These are phyloP conservation scores for Plasmodium ovale DNA, from an alignment of 169 alveolate genomes.

Conservation along the genomic window DNA sequence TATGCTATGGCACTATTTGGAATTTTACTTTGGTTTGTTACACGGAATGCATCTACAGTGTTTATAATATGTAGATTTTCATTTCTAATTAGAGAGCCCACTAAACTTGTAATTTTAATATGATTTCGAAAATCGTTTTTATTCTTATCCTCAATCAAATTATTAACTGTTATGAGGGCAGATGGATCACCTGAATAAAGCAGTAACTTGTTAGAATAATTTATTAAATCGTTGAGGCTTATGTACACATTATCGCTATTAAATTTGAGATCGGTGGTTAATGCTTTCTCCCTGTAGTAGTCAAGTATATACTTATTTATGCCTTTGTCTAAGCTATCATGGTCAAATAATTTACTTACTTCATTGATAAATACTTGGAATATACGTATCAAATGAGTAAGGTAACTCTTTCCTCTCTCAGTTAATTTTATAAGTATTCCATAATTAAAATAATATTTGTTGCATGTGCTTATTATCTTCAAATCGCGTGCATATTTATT, in stretches of 20 bases:
- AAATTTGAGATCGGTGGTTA: constrained; percentile 40
- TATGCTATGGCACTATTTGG: constrained; percentile 56
- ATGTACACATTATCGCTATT: constrained; percentile 17
- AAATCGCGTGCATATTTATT: constrained; percentile 61
- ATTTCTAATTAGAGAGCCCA: constrained; percentile 63
- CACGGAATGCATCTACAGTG: constrained; percentile 44
- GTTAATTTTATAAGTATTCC: constrained; percentile 67
- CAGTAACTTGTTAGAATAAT: constrained; percentile 51
- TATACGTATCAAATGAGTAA: constrained; percentile 61
- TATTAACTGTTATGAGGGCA: constrained; percentile 35
- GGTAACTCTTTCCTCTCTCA: constrained; percentile 35
- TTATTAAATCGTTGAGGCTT: constrained; percentile 30
- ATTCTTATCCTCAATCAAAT: constrained; percentile 47
- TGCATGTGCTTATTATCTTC: constrained; percentile 23
- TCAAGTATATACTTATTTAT: constrained; percentile 48
- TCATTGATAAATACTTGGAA: constrained; percentile 44
- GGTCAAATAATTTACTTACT: constrained; percentile 61
- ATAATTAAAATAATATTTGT: constrained; percentile 56
- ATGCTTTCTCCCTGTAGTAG: constrained; percentile 53
- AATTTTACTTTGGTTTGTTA: constrained; percentile 30
- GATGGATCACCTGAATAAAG: constrained; percentile 50
- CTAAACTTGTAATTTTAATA: constrained; percentile 70
- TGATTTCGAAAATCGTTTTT: constrained; percentile 73
- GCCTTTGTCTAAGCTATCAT: constrained; percentile 69
- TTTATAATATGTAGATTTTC: constrained; percentile 59